Base-by-base conservation (phyloP, 106 monocot genomes). In the Acanthochlamys bracteata region DNA sequence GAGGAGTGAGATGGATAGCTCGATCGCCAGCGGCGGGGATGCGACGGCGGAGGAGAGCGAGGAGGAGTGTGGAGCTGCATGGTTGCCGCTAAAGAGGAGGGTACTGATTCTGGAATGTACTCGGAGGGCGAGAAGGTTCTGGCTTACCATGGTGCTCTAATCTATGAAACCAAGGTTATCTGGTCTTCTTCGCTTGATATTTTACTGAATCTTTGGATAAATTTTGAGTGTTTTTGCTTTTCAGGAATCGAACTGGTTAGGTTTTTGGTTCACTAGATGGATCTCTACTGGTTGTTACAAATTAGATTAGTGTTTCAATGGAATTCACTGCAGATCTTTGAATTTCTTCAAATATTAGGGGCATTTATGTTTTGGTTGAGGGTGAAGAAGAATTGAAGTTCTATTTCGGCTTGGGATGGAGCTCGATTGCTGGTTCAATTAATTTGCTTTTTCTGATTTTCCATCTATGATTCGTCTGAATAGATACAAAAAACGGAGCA, bases 81-180 rank as follows among this genome's bases (percentile, higher is more conserved):
- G 12, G 60, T 66, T 25, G 49, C 80, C 24, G 56, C 64, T 4
- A 71, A 41, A 13, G 63, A 60, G 7, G 76, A 74, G 10, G 68
- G 76, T 11, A 56, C 72, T 33, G 20, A 61, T 17, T 24, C 43
- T 24, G 53, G 69, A 23, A 14, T 51, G 22, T 96, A 81, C 74
- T 53, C 77, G 17, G 91, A 91, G 68, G 88, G 83, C 11, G 96
- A 96, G 88, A 96, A 80, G 80, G 96, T 96, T 57, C 83, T 91
- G 25, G 96, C 96, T 58, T 96, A 84, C 73, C 96, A 96, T 69
- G 84, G 96, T 26, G 82, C 88, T n/a, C 71, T 55, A 55, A 73
- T 96, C 66, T 96, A 96, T 73, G 88, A 96, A 72, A 84, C 96
- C 54, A 96, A 96, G 96, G 95, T 90, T 53, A 64, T 59, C 59